Evolutionary conservation across 108 stramenopile genomes (phyloP).

Genomic region (Nitzschia palea): DNA sequence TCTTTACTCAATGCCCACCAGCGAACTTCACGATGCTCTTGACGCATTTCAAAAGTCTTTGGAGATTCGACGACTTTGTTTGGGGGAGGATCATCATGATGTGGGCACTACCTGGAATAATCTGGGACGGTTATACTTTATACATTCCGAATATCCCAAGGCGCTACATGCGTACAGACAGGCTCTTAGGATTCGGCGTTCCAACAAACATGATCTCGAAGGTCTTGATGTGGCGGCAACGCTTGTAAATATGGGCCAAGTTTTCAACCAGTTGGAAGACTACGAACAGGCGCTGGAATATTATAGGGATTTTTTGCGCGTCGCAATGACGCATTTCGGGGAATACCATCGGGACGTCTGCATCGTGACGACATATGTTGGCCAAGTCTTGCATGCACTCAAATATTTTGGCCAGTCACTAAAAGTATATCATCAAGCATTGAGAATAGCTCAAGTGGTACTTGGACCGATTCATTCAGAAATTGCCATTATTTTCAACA

Average conservation of each 20-base stretch:
- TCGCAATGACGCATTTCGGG: conserved; percentile 41
- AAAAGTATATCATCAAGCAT: conserved; percentile 38
- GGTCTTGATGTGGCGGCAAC: conserved; percentile 58
- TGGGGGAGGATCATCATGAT: conserved; percentile 41
- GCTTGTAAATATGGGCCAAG: conserved; percentile 59
- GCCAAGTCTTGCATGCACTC: conserved; percentile 57
- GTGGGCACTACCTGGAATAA: conserved; percentile 62
- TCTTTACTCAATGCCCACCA: conserved; percentile 36
- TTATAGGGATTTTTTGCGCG: conserved; percentile 46
- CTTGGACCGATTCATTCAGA: conserved; percentile 49
- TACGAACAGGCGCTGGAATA: conserved; percentile 38
- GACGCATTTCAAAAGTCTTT: conserved; percentile 28
- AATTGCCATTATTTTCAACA: conserved; percentile 59
- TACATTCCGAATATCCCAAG: conserved; percentile 32
- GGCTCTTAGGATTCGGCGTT: conserved; percentile 49
- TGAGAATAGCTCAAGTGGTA: conserved; percentile 36
- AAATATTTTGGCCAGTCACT: conserved; percentile 39
- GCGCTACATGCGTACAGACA: conserved; percentile 48
- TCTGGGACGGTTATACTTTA: conserved; percentile 49
- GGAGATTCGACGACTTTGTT: conserved; percentile 16
- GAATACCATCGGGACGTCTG: conserved; percentile 50
- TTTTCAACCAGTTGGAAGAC: conserved; percentile 45
- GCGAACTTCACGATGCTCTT: conserved; percentile 29
- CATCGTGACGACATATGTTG: conserved; percentile 53
- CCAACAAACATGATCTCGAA: conserved; percentile 18